Base-by-base conservation (phyloP, 163 green algal genomes). In the Chlamydomonas reinhardtii region DNA sequence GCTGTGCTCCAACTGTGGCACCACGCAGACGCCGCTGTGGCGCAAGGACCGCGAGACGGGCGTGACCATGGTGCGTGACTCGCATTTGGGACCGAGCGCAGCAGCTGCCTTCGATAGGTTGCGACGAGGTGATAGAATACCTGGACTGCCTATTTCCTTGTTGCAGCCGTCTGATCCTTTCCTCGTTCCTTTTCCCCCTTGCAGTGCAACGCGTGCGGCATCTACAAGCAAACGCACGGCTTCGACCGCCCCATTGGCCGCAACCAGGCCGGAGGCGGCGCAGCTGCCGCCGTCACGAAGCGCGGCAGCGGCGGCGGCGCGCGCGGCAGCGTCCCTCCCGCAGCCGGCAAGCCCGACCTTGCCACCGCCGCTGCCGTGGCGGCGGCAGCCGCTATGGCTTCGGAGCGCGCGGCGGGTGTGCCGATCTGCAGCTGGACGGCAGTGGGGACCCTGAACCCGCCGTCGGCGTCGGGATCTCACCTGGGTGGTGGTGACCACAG, bases 121-220 rank as follows among this genome's bases (percentile, higher is more conserved):
- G n/a, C n/a, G n/a, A n/a, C n/a, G n/a, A n/a, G n/a, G n/a, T n/a
- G n/a, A n/a, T n/a, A n/a, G n/a, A n/a, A n/a, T n/a, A n/a, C n/a
- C n/a, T n/a, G n/a, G n/a, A n/a, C 56, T 22, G 56, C 56, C 56
- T 25, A n/a, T 25, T 6, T 25, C 8, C 56, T 64, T 64, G 2
- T 22, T 22, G 56, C 20, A 27, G 19, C 56, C 20, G 56, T 25
- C 56, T 64, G 56, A 22, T 6, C 20, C 20, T 22, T 25, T 12
- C 20, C 4, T 31, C 9, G 25, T 24, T 14, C 14, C 29, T 34
- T 34, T 0, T 71, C n/a, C 29, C 4, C 29, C 65, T 39, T 37
- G 62, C 76, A 84, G 66, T 93, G 90, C 88, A 93, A 93, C 78
- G 90, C 90, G 29, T 93, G 90, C 74, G 90, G 90, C 29, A 93